phyloP scores from a whole-genome alignment of 192 early-diverging fungal species.

The Haplosporangium gracile region DNA sequence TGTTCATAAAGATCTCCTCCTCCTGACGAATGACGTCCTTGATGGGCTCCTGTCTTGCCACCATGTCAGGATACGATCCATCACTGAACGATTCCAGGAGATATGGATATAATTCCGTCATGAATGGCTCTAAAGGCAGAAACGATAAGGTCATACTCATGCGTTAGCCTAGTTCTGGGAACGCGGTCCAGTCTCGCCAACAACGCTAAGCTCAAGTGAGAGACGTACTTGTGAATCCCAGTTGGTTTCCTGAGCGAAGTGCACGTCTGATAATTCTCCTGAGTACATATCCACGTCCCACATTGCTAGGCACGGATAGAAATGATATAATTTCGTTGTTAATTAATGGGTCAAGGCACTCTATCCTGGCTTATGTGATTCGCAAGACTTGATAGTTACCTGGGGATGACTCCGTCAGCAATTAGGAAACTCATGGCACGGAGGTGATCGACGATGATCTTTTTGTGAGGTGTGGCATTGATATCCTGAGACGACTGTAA shows the following conservation, averaged over 20 bases:
- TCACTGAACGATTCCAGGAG: constrained; percentile 56
- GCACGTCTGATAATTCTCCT: constrained; percentile 71
- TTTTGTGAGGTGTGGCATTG: constrained; percentile 62
- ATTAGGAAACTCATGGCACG: constrained; percentile 69
- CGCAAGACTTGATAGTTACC: constrained; percentile 24
- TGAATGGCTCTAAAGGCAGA: constrained; percentile 58
- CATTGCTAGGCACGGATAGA: constrained; percentile 45
- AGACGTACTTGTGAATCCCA: constrained; percentile 62
- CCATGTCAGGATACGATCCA: constrained; percentile 60
- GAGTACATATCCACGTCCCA: constrained; percentile 70
- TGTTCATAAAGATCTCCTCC: constrained; percentile 62
- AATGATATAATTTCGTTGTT: not conserved
- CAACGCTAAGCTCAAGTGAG: not conserved
- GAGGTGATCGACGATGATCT: constrained; percentile 71
- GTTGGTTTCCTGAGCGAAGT: constrained; percentile 66
- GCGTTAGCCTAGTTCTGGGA: no score
- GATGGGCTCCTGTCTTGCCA: constrained; percentile 55
- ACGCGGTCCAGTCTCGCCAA: not conserved
- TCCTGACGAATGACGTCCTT: constrained; percentile 60
- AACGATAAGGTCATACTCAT: not conserved
- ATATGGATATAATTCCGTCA: constrained; percentile 62
- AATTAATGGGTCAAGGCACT: not conserved
- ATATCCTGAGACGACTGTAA: constrained; percentile 36
- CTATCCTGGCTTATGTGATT: not conserved
- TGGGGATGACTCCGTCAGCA: constrained; percentile 70